Percentiles rank a stretch among this genome's conserved stretches.
Conservation (phyloP, 371 early-diverging fungal genomes). For the Mortierella sp. region DNA sequence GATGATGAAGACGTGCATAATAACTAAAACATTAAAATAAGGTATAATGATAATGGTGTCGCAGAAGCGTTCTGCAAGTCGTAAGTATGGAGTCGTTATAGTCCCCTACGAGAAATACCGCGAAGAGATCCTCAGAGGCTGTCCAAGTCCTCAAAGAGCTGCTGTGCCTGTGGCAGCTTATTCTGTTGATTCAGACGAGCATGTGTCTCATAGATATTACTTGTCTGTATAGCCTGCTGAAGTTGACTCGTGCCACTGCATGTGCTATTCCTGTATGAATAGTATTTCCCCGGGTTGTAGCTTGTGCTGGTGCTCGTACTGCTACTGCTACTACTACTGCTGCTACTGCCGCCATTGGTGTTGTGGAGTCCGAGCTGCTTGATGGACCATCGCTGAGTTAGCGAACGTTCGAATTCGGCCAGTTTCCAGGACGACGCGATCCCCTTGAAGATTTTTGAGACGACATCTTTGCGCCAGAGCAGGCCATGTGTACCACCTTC, state of each 20-base stretch:
- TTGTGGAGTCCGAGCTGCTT: conserved; percentile 40
- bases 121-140: too few relatives aligned
- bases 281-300: conserved; percentile 20
- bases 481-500: conserved; percentile 57
- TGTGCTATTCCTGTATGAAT: conserved; percentile 30
- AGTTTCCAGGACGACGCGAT: conserved; percentile 55
- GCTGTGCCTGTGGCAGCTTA: too few relatives aligned
- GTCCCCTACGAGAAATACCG: too few relatives aligned
- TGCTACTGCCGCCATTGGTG: background rate
- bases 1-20: too few relatives aligned
- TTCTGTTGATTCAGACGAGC: background rate
- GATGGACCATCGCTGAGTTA: conserved; percentile 54
- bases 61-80: too few relatives aligned
- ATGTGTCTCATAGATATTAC: conserved; percentile 43
- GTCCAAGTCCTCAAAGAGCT: too few relatives aligned
- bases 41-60: too few relatives aligned
- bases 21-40: too few relatives aligned
- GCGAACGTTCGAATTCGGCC: conserved; percentile 52
- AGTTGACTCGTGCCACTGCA: conserved; percentile 24
- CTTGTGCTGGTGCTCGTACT: background rate
- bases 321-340: conserved; percentile 20
- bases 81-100: too few relatives aligned
- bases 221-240: conserved; percentile 50
- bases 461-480: conserved; percentile 56
- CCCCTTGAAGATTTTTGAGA: conserved; percentile 54